Evolutionary conservation across 2,329 filamentous ascomycete genomes (phyloP).

Genomic region (Penicillium sp.): DNA sequence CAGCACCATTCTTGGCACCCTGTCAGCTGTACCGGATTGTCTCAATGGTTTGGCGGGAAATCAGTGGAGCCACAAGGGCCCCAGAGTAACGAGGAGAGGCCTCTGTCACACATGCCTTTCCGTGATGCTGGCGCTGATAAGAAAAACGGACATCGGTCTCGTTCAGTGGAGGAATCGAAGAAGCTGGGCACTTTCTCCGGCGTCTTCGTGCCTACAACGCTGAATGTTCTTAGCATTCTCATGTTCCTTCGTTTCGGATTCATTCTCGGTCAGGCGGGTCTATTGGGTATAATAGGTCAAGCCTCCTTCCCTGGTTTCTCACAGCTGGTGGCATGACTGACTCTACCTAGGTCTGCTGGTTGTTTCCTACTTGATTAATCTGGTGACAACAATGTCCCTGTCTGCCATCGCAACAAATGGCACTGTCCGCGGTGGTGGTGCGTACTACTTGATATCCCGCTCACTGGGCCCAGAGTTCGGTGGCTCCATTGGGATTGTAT

Average conservation of each 20-base stretch:
- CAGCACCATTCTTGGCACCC: constrained; percentile 23
- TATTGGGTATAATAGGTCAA: constrained; percentile 74
- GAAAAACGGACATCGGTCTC: constrained; percentile 28
- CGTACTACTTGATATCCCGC: constrained; percentile 84
- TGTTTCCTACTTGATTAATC: constrained; percentile 73
- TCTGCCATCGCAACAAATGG: constrained; percentile 89
- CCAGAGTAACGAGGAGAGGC: constrained; percentile 9
- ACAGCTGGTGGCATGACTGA: constrained; percentile 17
- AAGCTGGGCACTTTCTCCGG: constrained; percentile 76
- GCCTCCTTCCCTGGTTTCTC: constrained; percentile 1
- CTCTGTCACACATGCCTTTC: constrained; percentile 21
- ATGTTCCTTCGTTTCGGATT: constrained; percentile 90
- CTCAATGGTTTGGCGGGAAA: constrained; percentile 25
- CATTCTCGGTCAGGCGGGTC: constrained; percentile 74
- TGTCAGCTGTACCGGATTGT: constrained; percentile 25
- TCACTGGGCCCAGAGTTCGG: constrained; percentile 85
- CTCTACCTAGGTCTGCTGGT: constrained; percentile 61
- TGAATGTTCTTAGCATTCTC: constrained; percentile 85
- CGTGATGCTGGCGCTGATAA: constrained; percentile 30
- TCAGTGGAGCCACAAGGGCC: constrained; percentile 10
- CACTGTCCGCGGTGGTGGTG: constrained; percentile 80
- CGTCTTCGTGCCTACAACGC: constrained; percentile 82
- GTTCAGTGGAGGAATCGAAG: constrained; percentile 36
- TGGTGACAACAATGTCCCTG: constrained; percentile 81
- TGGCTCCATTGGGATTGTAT: constrained; percentile 81